A percentile compares a stretch with the other conserved stretches of the same genome.
phyloP scores from a whole-genome alignment of 306 rosid species.

The Cucurbita maxima region DNA sequence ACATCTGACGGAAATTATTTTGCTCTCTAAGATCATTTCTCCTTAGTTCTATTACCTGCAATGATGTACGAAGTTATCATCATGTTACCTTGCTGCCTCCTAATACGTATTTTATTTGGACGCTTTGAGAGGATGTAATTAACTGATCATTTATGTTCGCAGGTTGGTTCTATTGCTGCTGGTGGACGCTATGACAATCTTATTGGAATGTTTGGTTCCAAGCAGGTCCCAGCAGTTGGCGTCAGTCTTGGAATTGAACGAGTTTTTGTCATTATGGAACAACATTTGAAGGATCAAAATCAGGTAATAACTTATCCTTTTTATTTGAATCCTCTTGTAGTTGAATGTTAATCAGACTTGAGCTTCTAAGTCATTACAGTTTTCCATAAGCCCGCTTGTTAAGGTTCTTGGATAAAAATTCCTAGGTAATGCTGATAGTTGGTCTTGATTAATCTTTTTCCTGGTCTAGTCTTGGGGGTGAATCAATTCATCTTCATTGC shows the following conservation, averaged over 20 bases:
- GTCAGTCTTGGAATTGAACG: conserved; percentile 96
- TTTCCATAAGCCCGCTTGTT: background rate
- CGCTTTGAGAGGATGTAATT: background rate
- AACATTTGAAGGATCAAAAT: conserved; percentile 45
- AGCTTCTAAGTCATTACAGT: background rate
- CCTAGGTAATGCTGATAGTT: background rate
- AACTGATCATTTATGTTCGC: conserved; percentile 6
- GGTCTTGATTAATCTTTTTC: background rate
- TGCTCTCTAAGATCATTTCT: background rate
- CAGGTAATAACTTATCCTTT: conserved; percentile 31
- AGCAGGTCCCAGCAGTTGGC: conserved; percentile 85
- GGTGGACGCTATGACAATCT: conserved; percentile 94
- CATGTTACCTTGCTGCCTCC: background rate
- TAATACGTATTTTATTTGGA: background rate
- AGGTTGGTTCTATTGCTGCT: conserved; percentile 92
- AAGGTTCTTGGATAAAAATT: background rate
- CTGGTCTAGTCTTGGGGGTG: background rate
- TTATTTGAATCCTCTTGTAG: background rate
- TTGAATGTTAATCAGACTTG: background rate
- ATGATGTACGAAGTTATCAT: background rate
- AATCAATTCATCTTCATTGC: background rate
- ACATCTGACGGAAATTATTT: background rate
- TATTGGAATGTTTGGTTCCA: conserved; percentile 83
- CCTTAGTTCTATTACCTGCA: background rate
- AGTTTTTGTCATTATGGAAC: conserved; percentile 85